Conservation (phyloP, 768 basidiomycete genomes). For the Xanthoconium stramineum region DNA sequence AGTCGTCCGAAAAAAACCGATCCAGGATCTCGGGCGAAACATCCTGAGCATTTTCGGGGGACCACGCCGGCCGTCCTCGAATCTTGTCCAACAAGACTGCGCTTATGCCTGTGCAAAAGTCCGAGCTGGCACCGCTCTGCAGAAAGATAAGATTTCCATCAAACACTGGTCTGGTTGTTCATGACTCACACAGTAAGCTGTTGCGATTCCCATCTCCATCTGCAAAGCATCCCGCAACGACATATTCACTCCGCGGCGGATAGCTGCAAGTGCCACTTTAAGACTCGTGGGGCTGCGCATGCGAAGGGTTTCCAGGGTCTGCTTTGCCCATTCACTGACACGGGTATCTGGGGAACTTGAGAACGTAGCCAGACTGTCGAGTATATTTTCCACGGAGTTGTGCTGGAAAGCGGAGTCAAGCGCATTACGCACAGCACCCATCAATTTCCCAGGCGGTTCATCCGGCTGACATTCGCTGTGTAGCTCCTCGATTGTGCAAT, state of each 20-base stretch:
- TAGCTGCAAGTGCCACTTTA: conserved; percentile 80
- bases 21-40: conserved; percentile 56
- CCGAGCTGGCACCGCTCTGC: conserved; percentile 73
- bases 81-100: conserved; percentile 58
- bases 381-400: conserved; percentile 66
- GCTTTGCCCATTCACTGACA: conserved; percentile 70
- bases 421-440: conserved; percentile 65
- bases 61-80: conserved; percentile 63
- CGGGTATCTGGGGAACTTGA: conserved; percentile 39
- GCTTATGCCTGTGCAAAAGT: conserved; percentile 81
- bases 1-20: conserved; percentile 64
- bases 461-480: conserved; percentile 54
- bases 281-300: conserved; percentile 88
- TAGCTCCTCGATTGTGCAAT: conserved; percentile 68
- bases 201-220: conserved; percentile 86
- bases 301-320: conserved; percentile 60
- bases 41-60: conserved; percentile 58
- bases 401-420: conserved; percentile 79
- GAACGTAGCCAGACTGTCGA: conserved; percentile 48
- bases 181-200: conserved; percentile 80
- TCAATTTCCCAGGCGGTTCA: conserved; percentile 51
- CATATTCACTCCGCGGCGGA: conserved; percentile 66
- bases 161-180: conserved; percentile 8
- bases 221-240: conserved; percentile 64
- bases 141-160: conserved; percentile 9